Evolutionary conservation across 129 eudicot genomes (phyloP).

Genomic region (Gnaphalium uliginosum): DNA sequence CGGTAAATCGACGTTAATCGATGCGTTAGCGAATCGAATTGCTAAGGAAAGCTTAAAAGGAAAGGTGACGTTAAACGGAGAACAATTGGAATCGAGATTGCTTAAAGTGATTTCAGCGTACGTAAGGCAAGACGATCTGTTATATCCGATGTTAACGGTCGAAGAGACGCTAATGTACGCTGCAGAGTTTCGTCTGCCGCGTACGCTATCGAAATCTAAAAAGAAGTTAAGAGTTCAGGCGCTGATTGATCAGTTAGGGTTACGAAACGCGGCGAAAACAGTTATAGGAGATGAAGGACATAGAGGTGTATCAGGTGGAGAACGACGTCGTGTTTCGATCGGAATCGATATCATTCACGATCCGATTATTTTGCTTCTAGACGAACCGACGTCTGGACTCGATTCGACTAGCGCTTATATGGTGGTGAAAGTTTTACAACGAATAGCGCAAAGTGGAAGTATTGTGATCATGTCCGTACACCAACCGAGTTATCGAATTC

Average conservation of each 20-base stretch:
- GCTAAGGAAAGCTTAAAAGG: conserved; percentile 30
- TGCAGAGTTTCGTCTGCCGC: conserved; percentile 23
- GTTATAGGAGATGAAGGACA: conserved; percentile 31
- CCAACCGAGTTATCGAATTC: conserved; percentile 28
- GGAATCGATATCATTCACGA: conserved; percentile 30
- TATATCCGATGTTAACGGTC: conserved; percentile 29
- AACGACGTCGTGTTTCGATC: conserved; percentile 25
- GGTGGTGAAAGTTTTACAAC: conserved; percentile 27
- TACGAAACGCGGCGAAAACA: conserved; percentile 26
- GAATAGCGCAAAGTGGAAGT: conserved; percentile 31
- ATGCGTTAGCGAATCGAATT: conserved; percentile 27
- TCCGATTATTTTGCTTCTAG: conserved; percentile 22
- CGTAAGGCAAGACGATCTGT: conserved; percentile 32
- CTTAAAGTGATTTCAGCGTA: conserved; percentile 28
- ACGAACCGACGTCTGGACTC: conserved; percentile 28
- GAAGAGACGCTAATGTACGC: conserved; percentile 30
- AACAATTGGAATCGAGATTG: conserved; percentile 24
- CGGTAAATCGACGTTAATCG: conserved; percentile 29
- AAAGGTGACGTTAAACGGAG: conserved; percentile 22
- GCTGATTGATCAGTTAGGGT: conserved; percentile 27
- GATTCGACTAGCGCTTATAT: conserved; percentile 32
- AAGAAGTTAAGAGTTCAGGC: conserved; percentile 29
- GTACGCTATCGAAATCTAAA: conserved; percentile 17
- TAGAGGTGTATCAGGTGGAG: conserved; percentile 29
- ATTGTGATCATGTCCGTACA: conserved; percentile 28